Conservation (phyloP, 306 rosid species). For the Cicer yamashitae region DNA sequence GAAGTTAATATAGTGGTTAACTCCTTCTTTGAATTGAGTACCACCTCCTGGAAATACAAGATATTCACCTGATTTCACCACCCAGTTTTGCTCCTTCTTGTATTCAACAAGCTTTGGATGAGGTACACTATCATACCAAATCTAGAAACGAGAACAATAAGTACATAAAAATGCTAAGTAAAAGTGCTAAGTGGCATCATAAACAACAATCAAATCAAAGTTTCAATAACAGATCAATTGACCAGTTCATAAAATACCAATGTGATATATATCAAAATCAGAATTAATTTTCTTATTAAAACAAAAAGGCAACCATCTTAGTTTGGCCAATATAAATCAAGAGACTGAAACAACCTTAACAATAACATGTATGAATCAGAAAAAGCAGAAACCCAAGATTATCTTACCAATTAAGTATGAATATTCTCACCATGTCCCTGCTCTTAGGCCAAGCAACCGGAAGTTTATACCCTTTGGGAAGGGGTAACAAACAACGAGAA, state of each 20-base stretch:
- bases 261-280: too few relatives aligned
- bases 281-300: too few relatives aligned
- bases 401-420: constrained; percentile 66
- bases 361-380: too few relatives aligned
- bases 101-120: constrained; percentile 91
- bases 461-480: constrained; percentile 70
- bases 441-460: constrained; percentile 94
- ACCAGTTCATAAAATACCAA: not conserved
- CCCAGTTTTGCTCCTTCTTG: constrained; percentile 96
- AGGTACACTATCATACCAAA: constrained; percentile 93
- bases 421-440: constrained; percentile 97
- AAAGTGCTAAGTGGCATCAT: not conserved
- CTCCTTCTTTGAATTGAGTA: constrained; percentile 97
- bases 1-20: constrained; percentile 63
- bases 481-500: constrained; percentile 69
- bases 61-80: constrained; percentile 74
- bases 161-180: not conserved
- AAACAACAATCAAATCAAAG: not conserved
- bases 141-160: constrained; percentile 49
- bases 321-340: not conserved
- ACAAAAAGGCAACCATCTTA: too few relatives aligned
- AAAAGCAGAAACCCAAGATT: constrained; percentile 29
- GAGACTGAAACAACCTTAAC: not conserved
- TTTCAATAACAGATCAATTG: not conserved
- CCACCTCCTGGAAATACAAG: constrained; percentile 95